These are phyloP conservation scores for Colletotrichum horii DNA, from an alignment of 2,329 filamentous ascomycete species.

Conservation along the genomic window DNA sequence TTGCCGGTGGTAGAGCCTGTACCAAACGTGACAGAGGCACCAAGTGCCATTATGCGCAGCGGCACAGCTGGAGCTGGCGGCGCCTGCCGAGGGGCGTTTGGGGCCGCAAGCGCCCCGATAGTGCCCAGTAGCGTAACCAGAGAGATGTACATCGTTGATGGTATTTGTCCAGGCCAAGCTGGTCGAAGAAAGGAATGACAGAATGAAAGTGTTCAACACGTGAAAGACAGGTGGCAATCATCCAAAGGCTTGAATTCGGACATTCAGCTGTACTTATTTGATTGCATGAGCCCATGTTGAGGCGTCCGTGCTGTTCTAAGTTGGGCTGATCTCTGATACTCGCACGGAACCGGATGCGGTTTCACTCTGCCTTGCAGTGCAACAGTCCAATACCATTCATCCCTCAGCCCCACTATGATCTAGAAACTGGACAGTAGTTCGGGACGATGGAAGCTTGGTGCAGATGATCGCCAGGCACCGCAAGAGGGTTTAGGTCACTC, in stretches of 20 bases:
- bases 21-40: constrained; percentile 17
- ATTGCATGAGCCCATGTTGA: background rate
- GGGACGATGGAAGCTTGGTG: background rate
- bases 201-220: background rate
- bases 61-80: background rate
- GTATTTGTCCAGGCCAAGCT: background rate
- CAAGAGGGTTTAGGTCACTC: background rate
- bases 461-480: background rate
- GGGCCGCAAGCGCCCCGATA: background rate
- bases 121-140: background rate
- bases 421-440: background rate
- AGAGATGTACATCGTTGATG: background rate
- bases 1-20: constrained; percentile 34
- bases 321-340: constrained; percentile 9
- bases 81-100: background rate
- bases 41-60: constrained; percentile 9
- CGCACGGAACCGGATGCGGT: constrained; percentile 8
- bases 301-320: background rate
- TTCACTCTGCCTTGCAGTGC: background rate
- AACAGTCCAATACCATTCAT: background rate
- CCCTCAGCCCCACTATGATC: too few relatives aligned
- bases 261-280: background rate
- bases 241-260: background rate
- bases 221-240: background rate
- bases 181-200: too few relatives aligned